Evolutionary conservation across 768 basidiomycete species (phyloP).

Genomic region (Lactarius akahatsu): DNA sequence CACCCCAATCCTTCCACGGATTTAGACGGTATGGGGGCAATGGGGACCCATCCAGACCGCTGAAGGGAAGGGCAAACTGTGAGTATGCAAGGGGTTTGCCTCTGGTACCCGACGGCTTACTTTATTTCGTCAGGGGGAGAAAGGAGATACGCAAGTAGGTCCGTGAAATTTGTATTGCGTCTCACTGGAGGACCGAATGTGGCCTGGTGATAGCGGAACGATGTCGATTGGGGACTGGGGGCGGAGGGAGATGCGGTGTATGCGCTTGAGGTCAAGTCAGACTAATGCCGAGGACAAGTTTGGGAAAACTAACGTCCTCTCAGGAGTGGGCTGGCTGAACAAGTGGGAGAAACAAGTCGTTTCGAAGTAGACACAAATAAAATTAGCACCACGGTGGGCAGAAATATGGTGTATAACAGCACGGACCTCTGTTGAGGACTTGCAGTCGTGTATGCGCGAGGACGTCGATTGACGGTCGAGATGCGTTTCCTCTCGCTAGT

Average conservation of each 20-base stretch:
- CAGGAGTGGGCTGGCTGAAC: slow-evolving; percentile 17
- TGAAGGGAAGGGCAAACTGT: not conserved
- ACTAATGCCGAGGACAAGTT: not conserved
- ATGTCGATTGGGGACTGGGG: slow-evolving; percentile 35
- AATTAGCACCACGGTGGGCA: not conserved
- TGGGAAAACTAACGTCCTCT: slow-evolving; percentile 23
- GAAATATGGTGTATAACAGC: slow-evolving; percentile 6
- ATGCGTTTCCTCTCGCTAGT: slow-evolving; percentile 81
- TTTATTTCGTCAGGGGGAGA: slow-evolving; percentile 63
- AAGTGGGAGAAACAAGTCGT: not conserved
- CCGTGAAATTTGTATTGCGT: slow-evolving; percentile 59
- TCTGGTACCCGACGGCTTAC: slow-evolving; percentile 30
- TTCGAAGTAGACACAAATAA: not conserved
- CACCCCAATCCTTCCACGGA: slow-evolving; percentile 72
- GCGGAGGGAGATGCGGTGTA: slow-evolving; percentile 33
- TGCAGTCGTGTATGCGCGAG: slow-evolving; percentile 60
- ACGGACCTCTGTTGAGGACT: slow-evolving; percentile 46
- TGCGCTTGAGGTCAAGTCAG: slow-evolving; percentile 7
- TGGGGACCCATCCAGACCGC: slow-evolving; percentile 15
- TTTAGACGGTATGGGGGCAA: slow-evolving; percentile 26
- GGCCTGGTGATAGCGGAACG: slow-evolving; percentile 30
- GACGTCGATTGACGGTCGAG: slow-evolving; percentile 55
- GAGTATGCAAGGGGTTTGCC: not conserved
- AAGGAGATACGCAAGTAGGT: slow-evolving; percentile 70
- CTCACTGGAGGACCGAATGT: slow-evolving; percentile 46